Evolutionary conservation across 176 grass and related monocot genomes (phyloP).

Genomic region (Triticum urartu): DNA sequence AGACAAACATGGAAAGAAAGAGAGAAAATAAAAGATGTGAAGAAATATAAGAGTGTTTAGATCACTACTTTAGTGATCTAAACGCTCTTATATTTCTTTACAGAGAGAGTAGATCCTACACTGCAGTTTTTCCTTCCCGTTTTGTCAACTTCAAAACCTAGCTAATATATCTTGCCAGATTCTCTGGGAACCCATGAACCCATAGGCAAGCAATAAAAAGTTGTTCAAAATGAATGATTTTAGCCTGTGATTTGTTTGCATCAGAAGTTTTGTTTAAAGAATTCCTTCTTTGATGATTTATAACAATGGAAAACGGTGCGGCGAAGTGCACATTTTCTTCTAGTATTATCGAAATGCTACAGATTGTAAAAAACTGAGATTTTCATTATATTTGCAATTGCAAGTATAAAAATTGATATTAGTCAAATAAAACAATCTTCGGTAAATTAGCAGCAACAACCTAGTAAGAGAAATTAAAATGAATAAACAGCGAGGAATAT

Average conservation of each 20-base stretch:
- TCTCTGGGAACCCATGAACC: slow-evolving; percentile 57
- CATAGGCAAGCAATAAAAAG: slow-evolving; percentile 63
- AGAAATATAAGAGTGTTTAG: no score
- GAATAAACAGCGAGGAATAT: slow-evolving; percentile 16
- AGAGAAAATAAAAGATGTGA: no score
- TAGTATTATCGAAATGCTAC: background rate
- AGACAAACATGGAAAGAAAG: no score
- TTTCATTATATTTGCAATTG: background rate
- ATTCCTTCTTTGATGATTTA: background rate
- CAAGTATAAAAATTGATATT: background rate
- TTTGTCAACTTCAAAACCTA: background rate
- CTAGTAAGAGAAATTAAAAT: background rate
- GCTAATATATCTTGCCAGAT: slow-evolving; percentile 40
- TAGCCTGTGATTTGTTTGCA: slow-evolving; percentile 25
- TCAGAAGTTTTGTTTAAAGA: background rate
- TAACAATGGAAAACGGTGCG: background rate
- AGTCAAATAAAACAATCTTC: background rate
- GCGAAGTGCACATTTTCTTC: background rate
- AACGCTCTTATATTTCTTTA: no score
- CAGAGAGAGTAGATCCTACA: background rate
- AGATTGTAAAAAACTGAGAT: background rate
- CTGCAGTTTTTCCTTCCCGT: background rate
- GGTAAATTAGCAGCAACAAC: background rate
- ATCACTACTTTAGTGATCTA: no score
- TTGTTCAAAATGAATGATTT: slow-evolving; percentile 78